Evolutionary conservation across 1,284 basidiomycete genomes (phyloP).

Genomic region (Schizophyllum amplum): DNA sequence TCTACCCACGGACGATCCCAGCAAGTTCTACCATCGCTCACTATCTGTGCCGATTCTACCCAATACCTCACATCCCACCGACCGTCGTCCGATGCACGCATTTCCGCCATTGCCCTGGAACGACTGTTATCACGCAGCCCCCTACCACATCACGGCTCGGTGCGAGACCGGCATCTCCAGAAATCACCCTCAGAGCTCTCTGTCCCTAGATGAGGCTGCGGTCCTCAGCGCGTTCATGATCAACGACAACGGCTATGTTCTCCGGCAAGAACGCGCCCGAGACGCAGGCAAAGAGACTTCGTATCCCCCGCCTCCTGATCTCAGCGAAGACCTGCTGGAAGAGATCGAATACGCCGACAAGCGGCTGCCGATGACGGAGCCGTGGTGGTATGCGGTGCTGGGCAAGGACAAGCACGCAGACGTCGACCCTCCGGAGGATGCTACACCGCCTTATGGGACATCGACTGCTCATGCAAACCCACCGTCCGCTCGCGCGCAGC

Average conservation of each 20-base stretch:
- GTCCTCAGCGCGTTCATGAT: neutral
- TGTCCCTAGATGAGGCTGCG: neutral
- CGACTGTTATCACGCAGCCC: neutral
- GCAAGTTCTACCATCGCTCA: neutral
- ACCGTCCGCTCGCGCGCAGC: too few species aligned
- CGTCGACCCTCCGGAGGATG: too few species aligned
- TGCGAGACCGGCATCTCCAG: neutral
- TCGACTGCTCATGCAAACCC: too few species aligned
- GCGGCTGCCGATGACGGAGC: neutral
- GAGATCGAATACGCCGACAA: neutral
- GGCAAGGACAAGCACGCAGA: too few species aligned
- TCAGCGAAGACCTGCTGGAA: neutral
- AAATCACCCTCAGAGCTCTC: neutral
- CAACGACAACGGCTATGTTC: neutral
- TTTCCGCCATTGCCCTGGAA: neutral
- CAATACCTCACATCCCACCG: neutral
- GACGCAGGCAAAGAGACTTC: neutral
- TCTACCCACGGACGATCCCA: neutral
- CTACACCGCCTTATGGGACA: too few species aligned
- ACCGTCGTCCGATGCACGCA: neutral
- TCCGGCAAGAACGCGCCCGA: neutral
- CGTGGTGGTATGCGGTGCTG: neutral
- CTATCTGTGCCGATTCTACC: neutral
- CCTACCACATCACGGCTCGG: neutral
- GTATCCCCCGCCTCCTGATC: neutral